phyloP scores from a whole-genome alignment of 768 basidiomycete genomes.

The Pleurotus tuber-regium region DNA sequence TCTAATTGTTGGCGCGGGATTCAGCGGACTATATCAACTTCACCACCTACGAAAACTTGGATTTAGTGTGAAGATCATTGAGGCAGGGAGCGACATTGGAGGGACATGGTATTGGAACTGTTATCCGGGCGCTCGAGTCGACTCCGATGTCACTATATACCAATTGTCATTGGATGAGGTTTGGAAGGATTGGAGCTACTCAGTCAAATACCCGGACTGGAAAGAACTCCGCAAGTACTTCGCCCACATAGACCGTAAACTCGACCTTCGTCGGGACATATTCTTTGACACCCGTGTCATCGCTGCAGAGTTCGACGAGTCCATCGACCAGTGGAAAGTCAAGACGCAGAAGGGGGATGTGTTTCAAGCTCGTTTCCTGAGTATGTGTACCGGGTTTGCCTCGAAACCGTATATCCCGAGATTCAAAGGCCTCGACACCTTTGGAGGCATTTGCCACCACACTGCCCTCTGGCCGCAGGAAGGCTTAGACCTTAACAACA shows the following conservation, averaged over 20 bases:
- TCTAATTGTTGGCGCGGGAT: conserved; percentile 25
- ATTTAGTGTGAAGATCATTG: background rate
- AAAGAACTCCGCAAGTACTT: conserved; percentile 19
- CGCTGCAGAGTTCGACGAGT: conserved; percentile 20
- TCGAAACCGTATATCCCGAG: conserved; percentile 22
- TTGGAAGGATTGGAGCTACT: conserved; percentile 23
- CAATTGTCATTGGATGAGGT: conserved; percentile 22
- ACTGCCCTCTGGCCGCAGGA: conserved; percentile 22
- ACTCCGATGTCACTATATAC: conserved; percentile 23
- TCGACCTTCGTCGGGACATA: conserved; percentile 22
- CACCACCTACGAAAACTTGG: background rate
- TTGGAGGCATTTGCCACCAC: conserved; percentile 23
- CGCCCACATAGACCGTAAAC: conserved; percentile 21
- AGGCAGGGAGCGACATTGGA: conserved; percentile 20
- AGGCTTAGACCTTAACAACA: conserved; percentile 19
- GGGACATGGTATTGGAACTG: conserved; percentile 27
- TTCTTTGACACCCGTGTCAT: conserved; percentile 20
- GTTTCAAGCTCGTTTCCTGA: conserved; percentile 18
- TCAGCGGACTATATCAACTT: conserved; percentile 17
- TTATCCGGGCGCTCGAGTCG: conserved; percentile 26
- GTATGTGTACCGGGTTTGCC: conserved; percentile 23
- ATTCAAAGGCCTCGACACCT: conserved; percentile 19
- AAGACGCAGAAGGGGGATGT: conserved; percentile 16
- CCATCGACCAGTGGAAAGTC: conserved; percentile 20
- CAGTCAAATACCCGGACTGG: background rate